Conservation (phyloP, 202 grass and related monocot species). For the Digitaria exilis region DNA sequence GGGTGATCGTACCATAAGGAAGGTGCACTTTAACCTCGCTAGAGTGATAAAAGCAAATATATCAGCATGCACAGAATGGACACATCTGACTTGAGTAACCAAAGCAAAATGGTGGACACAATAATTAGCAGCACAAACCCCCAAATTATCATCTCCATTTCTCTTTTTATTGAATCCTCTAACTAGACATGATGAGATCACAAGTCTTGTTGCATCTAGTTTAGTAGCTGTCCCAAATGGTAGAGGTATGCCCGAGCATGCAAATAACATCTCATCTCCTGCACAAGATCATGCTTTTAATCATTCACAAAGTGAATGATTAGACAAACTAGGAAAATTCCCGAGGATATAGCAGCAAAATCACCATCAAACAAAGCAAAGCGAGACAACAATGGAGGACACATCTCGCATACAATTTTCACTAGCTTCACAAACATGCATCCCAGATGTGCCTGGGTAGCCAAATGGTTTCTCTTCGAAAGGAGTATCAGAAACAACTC, state of each 20-base stretch:
- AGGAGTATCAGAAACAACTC: too few relatives aligned
- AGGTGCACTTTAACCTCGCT: constrained; percentile 1
- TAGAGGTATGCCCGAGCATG: constrained; percentile 26
- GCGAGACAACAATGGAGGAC: background rate
- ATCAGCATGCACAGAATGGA: too few relatives aligned
- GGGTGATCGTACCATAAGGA: background rate
- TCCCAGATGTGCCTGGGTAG: too few relatives aligned
- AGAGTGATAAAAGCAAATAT: background rate
- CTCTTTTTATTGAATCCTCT: background rate
- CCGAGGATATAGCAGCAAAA: background rate
- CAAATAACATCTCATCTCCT: constrained; percentile 37
- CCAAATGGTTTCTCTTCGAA: too few relatives aligned
- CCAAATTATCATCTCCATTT: constrained; percentile 33
- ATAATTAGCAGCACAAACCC: constrained; percentile 7
- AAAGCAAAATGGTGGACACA: background rate
- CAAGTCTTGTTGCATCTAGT: constrained; percentile 2
- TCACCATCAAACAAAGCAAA: constrained; percentile 43
- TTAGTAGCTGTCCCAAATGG: background rate
- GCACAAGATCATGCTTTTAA: background rate
- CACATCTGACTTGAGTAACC: background rate
- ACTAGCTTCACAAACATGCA: too few relatives aligned
- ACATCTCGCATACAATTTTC: too few relatives aligned
- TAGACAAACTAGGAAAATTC: background rate
- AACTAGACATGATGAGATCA: constrained; percentile 14
- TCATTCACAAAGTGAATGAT: background rate